phyloP scores from a whole-genome alignment of 2,329 filamentous ascomycete species.

The Diaporthe capsici region DNA sequence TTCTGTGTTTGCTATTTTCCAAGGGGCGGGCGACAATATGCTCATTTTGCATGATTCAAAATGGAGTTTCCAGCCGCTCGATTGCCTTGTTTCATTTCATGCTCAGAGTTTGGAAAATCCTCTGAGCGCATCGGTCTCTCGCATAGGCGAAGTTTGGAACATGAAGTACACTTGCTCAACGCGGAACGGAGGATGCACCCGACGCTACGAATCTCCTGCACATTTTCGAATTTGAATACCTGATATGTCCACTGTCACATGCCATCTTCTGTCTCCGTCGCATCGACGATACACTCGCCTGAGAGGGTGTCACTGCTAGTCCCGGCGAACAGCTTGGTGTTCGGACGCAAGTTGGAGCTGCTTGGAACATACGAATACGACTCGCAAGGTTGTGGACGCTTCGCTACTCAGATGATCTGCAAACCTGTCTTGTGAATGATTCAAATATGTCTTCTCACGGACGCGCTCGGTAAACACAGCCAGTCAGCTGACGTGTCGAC shows the following conservation, averaged over 20 bases:
- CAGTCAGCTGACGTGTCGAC: conserved; percentile 27
- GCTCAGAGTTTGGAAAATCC: neutral
- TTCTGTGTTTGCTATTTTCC: neutral
- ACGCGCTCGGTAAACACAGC: neutral
- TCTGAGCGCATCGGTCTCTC: neutral
- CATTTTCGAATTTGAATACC: neutral
- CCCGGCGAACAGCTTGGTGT: neutral
- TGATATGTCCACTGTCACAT: neutral
- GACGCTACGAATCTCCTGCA: neutral
- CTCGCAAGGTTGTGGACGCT: conserved; percentile 2
- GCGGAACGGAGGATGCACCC: too few relatives aligned
- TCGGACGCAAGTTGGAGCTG: neutral
- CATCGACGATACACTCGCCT: too few relatives aligned
- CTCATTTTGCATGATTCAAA: too few relatives aligned
- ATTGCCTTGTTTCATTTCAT: neutral
- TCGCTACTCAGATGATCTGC: conserved; percentile 26
- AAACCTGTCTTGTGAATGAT: conserved; percentile 4
- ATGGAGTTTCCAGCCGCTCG: neutral
- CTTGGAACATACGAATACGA: conserved; percentile 31
- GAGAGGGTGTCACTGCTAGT: neutral
- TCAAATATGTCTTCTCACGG: conserved; percentile 7
- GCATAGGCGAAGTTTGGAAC: neutral
- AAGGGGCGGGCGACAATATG: neutral
- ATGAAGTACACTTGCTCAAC: neutral
- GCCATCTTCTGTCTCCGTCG: neutral